Conservation (phyloP, 2,329 filamentous ascomycete species). For the Helotiales sp. region DNA sequence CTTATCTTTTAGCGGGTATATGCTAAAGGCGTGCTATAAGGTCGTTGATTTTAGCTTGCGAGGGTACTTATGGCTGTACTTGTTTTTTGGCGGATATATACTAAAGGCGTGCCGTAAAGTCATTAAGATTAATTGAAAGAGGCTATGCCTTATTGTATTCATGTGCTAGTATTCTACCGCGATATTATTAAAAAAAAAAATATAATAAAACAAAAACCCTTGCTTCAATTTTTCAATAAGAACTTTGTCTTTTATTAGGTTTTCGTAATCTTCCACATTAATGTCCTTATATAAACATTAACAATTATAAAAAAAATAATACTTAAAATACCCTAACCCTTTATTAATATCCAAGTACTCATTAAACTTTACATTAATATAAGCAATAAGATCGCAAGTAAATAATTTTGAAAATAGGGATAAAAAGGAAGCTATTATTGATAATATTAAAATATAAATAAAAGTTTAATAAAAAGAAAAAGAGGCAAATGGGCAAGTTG, state of each 20-base stretch:
- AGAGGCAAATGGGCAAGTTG: too few species aligned
- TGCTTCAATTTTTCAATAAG: slow-evolving; percentile 16
- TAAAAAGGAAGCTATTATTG: slow-evolving; percentile 12
- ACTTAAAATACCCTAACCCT: slow-evolving; percentile 16
- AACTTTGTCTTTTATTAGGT: slow-evolving; percentile 15
- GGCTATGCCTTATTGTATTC: background rate
- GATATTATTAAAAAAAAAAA: slow-evolving; percentile 11
- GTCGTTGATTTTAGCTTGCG: too few species aligned
- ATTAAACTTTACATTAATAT: slow-evolving; percentile 27
- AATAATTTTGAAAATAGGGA: slow-evolving; percentile 18
- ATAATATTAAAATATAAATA: too few species aligned
- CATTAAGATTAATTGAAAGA: slow-evolving; percentile 20
- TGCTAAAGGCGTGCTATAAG: too few species aligned
- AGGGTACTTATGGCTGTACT: background rate
- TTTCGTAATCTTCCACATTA: slow-evolving; percentile 23
- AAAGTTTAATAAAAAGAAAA: too few species aligned
- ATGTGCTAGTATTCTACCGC: slow-evolving; percentile 15
- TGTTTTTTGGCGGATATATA: slow-evolving; percentile 12
- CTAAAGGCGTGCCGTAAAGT: slow-evolving; percentile 20
- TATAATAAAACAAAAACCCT: slow-evolving; percentile 5
- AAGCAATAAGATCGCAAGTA: slow-evolving; percentile 23
- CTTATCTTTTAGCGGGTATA: too few species aligned
- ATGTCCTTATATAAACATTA: slow-evolving; percentile 23
- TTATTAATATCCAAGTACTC: slow-evolving; percentile 23
- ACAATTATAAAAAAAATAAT: slow-evolving; percentile 1